Percentiles rank a stretch among this genome's conserved stretches.
Evolutionary conservation across 768 basidiomycete species (phyloP).

Genomic region (Phallus indusiatus): DNA sequence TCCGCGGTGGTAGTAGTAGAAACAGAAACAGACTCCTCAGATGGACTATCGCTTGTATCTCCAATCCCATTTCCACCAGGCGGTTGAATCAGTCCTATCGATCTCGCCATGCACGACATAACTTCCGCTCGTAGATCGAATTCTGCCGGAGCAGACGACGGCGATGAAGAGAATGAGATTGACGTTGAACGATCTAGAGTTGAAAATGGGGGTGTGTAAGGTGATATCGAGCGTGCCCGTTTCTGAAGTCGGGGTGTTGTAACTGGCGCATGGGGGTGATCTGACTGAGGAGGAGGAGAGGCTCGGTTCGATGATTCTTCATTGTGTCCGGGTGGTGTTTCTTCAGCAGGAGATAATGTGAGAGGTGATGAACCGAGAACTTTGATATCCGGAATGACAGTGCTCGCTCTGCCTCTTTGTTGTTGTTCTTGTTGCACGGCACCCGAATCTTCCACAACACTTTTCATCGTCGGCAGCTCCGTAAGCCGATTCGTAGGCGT

Average conservation of each 20-base stretch:
- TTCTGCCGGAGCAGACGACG: constrained; percentile 44
- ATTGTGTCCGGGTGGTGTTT: too few relatives aligned
- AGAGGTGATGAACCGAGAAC: neutral
- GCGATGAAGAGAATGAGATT: neutral
- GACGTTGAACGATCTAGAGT: neutral
- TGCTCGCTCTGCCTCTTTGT: neutral
- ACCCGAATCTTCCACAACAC: too few relatives aligned
- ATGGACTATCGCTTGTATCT: constrained; percentile 4
- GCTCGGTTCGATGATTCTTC: neutral
- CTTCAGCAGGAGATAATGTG: neutral
- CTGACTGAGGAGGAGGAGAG: too few relatives aligned
- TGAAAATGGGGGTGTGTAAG: too few relatives aligned
- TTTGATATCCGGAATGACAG: neutral
- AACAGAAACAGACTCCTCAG: constrained; percentile 10
- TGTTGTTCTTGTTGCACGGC: neutral
- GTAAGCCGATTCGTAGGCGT: neutral
- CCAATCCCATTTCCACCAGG: constrained; percentile 32
- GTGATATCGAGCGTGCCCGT: too few relatives aligned
- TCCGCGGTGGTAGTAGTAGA: too few relatives aligned
- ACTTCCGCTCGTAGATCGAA: constrained; percentile 96
- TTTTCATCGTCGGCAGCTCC: neutral
- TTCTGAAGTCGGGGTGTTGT: too few relatives aligned
- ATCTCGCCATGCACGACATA: constrained; percentile 96
- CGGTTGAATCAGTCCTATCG: constrained; percentile 88
- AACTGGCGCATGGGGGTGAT: too few relatives aligned